Evolutionary conservation across 2,329 filamentous ascomycete genomes (phyloP), one percentile per base, ranked within the genome.

Genomic region (Calonectria honghensis): DNA sequence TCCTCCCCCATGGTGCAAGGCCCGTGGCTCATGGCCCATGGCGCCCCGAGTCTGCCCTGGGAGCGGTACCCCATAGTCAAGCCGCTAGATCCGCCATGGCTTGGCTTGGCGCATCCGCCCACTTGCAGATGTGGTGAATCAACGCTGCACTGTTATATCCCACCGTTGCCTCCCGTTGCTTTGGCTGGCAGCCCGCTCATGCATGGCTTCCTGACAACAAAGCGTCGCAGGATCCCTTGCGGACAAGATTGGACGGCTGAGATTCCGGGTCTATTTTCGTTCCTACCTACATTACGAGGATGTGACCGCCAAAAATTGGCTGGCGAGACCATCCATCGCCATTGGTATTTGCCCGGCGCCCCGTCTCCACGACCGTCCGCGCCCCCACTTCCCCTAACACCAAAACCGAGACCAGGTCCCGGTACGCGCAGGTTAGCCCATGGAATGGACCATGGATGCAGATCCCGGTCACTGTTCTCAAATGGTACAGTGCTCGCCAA

Each of bases 381-480:
- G 57, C 57, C 52, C 50, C 75, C 69, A 75, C 48, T 67, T 73
- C 24, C 78, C 78, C 78, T 80, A 72, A 78, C 72, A 68, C 76
- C 78, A 74, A 54, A 74, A 64, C 77, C 71, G 48, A 72, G 65
- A 61, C 61, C 63, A 74, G 64, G 76, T 70, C 76, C 78, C 69
- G 75, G 48, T 50, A 35, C 27, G 57, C 70, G 37, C 67, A 68
- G 75, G 61, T 50, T 51, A 51, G 70, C 41, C 39, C 39, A 45
- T 65, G 41, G 61, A 65, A 65, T 70, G 68, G 48, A 32, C 13
- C 45, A 39, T 63, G 59, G 70, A 45, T 70, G 31, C 61, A 59
- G 71, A 65, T 64, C 70, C 72, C 70, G 50, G 76, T 68, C 48
- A 52, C 68, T 64, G 66, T 29, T 24, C 32, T 27, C n/a, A n/a